phyloP scores from a whole-genome alignment of 768 basidiomycete species.

The Amyloporia xantha region DNA sequence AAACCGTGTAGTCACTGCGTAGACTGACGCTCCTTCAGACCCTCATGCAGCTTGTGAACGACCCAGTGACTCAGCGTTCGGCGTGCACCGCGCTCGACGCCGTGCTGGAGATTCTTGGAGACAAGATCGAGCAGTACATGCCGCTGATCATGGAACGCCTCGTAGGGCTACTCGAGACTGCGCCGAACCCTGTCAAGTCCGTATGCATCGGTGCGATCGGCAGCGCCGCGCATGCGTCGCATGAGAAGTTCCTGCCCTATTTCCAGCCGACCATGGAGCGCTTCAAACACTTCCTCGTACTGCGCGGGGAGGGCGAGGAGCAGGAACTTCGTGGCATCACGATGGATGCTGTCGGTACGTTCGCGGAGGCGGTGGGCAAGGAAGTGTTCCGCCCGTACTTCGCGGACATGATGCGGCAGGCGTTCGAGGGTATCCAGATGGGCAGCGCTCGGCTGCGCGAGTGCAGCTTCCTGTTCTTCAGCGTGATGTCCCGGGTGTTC shows the following conservation, averaged over 20 bases:
- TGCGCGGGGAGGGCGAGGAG: constrained; percentile 87
- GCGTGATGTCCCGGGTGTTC: constrained; percentile 97
- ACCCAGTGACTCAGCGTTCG: constrained; percentile 77
- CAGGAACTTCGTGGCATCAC: constrained; percentile 92
- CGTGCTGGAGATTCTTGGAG: constrained; percentile 88
- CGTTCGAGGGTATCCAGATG: constrained; percentile 84
- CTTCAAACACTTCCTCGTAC: constrained; percentile 81
- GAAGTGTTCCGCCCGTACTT: constrained; percentile 95
- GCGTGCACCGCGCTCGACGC: constrained; percentile 98
- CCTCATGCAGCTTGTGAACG: constrained; percentile 87
- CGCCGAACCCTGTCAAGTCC: constrained; percentile 81
- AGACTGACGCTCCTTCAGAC: constrained; percentile 39
- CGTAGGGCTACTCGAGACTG: constrained; percentile 76
- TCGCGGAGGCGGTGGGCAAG: constrained; percentile 93
- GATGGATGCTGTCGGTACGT: constrained; percentile 98
- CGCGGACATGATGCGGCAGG: constrained; percentile 91
- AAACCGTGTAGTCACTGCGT: neutral
- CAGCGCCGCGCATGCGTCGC: constrained; percentile 94
- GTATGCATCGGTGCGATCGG: constrained; percentile 98
- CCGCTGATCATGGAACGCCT: constrained; percentile 93
- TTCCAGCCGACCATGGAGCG: constrained; percentile 88
- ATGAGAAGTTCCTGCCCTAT: constrained; percentile 86
- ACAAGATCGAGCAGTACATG: constrained; percentile 87
- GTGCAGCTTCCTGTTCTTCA: constrained; percentile 97
- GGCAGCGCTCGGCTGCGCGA: constrained; percentile 85